Base-by-base conservation (phyloP, 805 yeast genomes). In the Dipodascus geniculatus region DNA sequence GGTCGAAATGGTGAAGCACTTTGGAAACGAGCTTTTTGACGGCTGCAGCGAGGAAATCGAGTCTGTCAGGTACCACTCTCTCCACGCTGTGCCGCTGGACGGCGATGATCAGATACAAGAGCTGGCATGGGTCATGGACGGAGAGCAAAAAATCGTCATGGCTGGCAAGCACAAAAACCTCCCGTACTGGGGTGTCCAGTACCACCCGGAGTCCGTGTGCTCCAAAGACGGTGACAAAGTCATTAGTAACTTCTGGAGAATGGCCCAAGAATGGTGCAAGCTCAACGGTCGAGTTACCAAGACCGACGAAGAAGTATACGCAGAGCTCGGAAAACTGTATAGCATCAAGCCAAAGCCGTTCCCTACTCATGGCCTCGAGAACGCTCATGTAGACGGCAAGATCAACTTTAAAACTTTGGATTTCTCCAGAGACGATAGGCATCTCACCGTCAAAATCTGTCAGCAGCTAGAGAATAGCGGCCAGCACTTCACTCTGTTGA, bases 201-300 rank as follows among this genome's bases (percentile, higher is more conserved):
- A 90, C 63, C 99, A 93, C 63, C 99, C 99, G 0, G 99, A 93
- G 63, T 88, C 96, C 1, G 80, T 91, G 42, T 87, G 96, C 61
- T 88, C 97, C 0, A 71, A 74, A 14, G 61, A 70, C 49, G 99
- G 99, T 1, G 73, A 63, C 1, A 61, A 65, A 9, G 65, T 93
- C 51, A 66, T 90, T 2, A 57, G 60, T 8, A 86, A 85, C 63
- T 91, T 91, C 64, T 80, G 83, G 74, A 28, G 48, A 0, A 55
- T 78, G 16, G 81, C 85, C 2, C 48, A 53, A 2, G 53, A 58
- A 2, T 73, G 65, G 64, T 74, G 75, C 53, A 19, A 22, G 1
- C 48, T 33, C 11, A 48, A 51, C 17, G 33, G 42, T 22, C 28
- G 63, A 2, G 35, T 23, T 8, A 22, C 17, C n/a, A 22, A 31